Evolutionary conservation across 805 yeast genomes (phyloP), one percentile per base, ranked within the genome.

Genomic region (Maudiozyma pseudohumilis): DNA sequence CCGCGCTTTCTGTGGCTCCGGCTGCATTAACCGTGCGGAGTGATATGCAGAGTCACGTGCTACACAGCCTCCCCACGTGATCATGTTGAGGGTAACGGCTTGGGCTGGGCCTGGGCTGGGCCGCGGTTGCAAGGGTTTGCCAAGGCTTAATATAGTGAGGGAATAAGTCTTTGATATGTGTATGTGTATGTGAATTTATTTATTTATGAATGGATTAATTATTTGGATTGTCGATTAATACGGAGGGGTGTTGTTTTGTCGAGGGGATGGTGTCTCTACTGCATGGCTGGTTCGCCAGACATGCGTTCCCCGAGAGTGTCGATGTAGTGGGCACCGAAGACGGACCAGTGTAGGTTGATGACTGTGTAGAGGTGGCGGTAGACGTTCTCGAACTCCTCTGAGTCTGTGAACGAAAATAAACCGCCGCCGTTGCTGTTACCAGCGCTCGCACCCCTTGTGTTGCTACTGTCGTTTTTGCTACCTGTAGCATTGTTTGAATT

Each of bases 281-380:
- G 31, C 12, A n/a, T n/a, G n/a, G n/a, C n/a, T n/a, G n/a, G n/a
- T n/a, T n/a, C n/a, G 22, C 24, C 20, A 4, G 25, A 29, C 10
- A 34, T 18, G n/a, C 33, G 47, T 29, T 54, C 56, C 32, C 60
- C 53, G 29, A 65, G 36, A 11, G 54, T 48, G 20, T 70, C 75
- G 31, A 64, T 57, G 50, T 85, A 85, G 60, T 78, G 77, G 30
- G 69, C 69, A 23, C 84, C 87, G 59, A 85, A 84, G 10, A 85
- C 95, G 40, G 74, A 77, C 84, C 87, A 80, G 59, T 85, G 94
- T 62, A 85, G 80, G 41, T 76, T 78, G 34, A 75, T 74, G 40
- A 85, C 68, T 12, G 82, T 75, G 41, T 77, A 70, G 36, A 81
- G 63, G 47, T 83, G 72, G 36, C 70, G 70, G 29, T 77, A 72